A percentile compares a stretch with the other conserved stretches of the same genome.
These are phyloP conservation scores for Forsythia suspensa DNA, from an alignment of 257 asterid species.

Conservation along the genomic window DNA sequence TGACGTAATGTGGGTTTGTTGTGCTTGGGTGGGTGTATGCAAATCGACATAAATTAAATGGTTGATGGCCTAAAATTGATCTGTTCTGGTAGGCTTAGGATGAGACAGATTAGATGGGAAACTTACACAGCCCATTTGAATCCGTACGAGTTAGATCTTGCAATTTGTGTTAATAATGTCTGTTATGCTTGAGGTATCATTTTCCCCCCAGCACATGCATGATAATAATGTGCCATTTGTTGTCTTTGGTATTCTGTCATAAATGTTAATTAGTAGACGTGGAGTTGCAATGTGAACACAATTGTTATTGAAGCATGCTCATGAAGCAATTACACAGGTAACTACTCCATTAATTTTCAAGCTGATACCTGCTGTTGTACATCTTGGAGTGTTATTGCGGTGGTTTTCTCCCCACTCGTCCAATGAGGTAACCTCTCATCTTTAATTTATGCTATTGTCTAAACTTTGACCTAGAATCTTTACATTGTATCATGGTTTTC, in stretches of 20 bases:
- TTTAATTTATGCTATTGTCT: background rate
- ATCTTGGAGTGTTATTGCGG: slow-evolving; percentile 68
- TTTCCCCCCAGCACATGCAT: background rate
- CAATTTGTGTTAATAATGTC: background rate
- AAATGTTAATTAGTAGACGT: background rate
- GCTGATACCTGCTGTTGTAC: slow-evolving; percentile 78
- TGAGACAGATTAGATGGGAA: background rate
- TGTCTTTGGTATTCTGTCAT: background rate
- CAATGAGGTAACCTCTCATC: slow-evolving; percentile 47
- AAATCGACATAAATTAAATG: background rate
- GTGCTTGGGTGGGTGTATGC: background rate
- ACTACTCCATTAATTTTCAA: slow-evolving; percentile 83
- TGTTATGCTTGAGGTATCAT: background rate
- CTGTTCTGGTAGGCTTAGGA: background rate
- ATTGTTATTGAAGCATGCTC: slow-evolving; percentile 13
- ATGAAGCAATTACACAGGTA: slow-evolving; percentile 50
- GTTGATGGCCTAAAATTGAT: background rate
- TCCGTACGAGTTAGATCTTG: background rate
- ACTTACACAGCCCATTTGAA: background rate
- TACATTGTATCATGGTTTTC: slow-evolving; percentile 22
- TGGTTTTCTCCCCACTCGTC: slow-evolving; percentile 71
- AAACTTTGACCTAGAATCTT: slow-evolving; percentile 16
- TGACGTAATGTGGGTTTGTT: background rate
- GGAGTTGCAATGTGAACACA: background rate
- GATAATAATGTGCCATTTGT: background rate